phyloP scores from a whole-genome alignment of 2,329 filamentous ascomycete genomes.

The Orbilia quercus region DNA sequence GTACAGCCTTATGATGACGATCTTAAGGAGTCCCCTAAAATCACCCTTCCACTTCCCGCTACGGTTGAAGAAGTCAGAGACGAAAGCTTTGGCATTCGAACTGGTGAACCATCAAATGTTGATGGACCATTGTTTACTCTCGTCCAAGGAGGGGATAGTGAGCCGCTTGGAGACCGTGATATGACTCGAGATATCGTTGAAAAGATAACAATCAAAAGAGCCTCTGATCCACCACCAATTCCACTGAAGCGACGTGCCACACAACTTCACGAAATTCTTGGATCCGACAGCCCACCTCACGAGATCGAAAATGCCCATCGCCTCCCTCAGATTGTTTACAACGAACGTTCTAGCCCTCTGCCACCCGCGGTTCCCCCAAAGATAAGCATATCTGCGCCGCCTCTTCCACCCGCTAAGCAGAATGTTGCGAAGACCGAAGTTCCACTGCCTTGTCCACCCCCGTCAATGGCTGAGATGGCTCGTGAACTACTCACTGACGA shows the following conservation, averaged over 20 bases:
- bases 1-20: slow-evolving; percentile 8
- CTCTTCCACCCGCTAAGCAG: not conserved
- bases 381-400: not conserved
- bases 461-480: slow-evolving; percentile 18
- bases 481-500: slow-evolving; percentile 8
- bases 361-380: slow-evolving; percentile 32
- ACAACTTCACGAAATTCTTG: slow-evolving; percentile 11
- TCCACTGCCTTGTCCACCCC: not conserved
- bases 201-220: not conserved
- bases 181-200: slow-evolving; percentile 1
- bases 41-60: not conserved
- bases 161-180: not conserved
- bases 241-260: slow-evolving; percentile 13
- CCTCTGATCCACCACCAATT: slow-evolving; percentile 19
- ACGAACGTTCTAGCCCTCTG: slow-evolving; percentile 2
- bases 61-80: slow-evolving; percentile 2
- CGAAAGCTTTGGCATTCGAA: no score
- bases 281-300: slow-evolving; percentile 44
- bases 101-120: no score
- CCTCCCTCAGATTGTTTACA: slow-evolving; percentile 22
- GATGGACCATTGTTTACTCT: no score
- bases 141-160: not conserved
- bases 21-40: not conserved
- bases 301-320: slow-evolving; percentile 32
- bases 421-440: not conserved